Evolutionary conservation across 495 filamentous ascomycete genomes (phyloP).

Genomic region (Penicillium roqueforti): DNA sequence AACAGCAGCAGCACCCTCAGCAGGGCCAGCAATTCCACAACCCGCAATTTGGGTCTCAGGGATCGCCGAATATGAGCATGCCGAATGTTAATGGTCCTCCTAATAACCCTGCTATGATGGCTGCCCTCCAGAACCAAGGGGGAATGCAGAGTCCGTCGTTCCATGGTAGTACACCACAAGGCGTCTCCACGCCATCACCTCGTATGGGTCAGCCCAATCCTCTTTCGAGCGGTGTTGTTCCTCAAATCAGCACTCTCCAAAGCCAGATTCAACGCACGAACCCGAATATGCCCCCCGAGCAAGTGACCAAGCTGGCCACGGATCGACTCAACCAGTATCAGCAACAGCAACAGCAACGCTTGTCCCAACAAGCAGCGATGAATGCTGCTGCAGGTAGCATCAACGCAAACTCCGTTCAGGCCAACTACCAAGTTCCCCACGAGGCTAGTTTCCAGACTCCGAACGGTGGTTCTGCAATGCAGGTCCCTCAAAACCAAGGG

Average conservation of each 20-base stretch:
- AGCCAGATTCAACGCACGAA: constrained; percentile 50
- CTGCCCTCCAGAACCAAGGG: constrained; percentile 47
- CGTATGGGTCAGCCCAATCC: constrained; percentile 49
- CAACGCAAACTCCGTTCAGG: constrained; percentile 23
- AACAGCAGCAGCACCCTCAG: constrained; percentile 48
- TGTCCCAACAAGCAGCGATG: constrained; percentile 57
- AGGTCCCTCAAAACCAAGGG: constrained; percentile 54
- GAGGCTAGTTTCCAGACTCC: constrained; percentile 39
- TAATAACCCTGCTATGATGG: constrained; percentile 51
- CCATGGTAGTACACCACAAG: constrained; percentile 40
- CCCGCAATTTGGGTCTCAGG: constrained; percentile 42
- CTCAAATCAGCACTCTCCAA: constrained; percentile 49
- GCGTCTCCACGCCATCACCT: constrained; percentile 49
- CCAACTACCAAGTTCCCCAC: constrained; percentile 41
- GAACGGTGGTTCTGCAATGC: constrained; percentile 38
- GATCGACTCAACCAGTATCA: constrained; percentile 54
- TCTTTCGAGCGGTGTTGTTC: constrained; percentile 51
- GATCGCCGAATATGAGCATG: constrained; percentile 40
- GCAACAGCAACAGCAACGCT: constrained; percentile 52
- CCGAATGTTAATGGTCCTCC: constrained; percentile 49
- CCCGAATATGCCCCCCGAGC: constrained; percentile 54
- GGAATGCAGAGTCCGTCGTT: constrained; percentile 49
- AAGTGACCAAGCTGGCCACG: constrained; percentile 56
- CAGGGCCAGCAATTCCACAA: constrained; percentile 41
- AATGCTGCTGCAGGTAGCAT: constrained; percentile 59